Conservation (phyloP, 176 grass and related monocot species). For the Tuctoria greenei region DNA sequence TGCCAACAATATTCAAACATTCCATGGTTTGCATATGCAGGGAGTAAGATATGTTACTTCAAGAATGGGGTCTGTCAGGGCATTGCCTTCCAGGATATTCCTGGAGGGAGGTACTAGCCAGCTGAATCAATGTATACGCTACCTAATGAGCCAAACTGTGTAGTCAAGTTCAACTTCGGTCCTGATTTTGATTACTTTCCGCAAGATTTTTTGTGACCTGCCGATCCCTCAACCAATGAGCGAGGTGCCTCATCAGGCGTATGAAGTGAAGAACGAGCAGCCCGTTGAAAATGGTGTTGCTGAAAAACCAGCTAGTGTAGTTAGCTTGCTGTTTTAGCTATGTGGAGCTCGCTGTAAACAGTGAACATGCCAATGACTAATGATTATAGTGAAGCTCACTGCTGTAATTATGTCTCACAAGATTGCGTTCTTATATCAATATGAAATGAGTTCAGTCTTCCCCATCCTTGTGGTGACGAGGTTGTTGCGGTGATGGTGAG, state of each 20-base stretch:
- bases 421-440: no score
- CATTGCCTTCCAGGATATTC: slow-evolving; percentile 70
- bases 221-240: slow-evolving; percentile 62
- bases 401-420: no score
- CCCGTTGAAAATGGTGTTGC: slow-evolving; percentile 61
- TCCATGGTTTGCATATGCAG: slow-evolving; percentile 40
- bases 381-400: no score
- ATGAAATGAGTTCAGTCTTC: no score
- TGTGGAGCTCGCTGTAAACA: not conserved
- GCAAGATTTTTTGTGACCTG: slow-evolving; percentile 65
- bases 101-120: slow-evolving; percentile 83
- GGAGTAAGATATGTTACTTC: slow-evolving; percentile 88
- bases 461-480: no score
- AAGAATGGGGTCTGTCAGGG: slow-evolving; percentile 83
- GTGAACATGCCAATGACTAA: no score
- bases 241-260: slow-evolving; percentile 64
- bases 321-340: slow-evolving; percentile 25
- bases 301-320: slow-evolving; percentile 56
- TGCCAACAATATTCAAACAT: slow-evolving; percentile 1
- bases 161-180: slow-evolving; percentile 88
- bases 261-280: slow-evolving; percentile 54
- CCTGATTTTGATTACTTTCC: slow-evolving; percentile 75
- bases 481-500: no score
- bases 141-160: slow-evolving; percentile 75
- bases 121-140: slow-evolving; percentile 85